phyloP scores from a whole-genome alignment of 2,329 filamentous ascomycete genomes.

The Trichoderma arundinaceum region DNA sequence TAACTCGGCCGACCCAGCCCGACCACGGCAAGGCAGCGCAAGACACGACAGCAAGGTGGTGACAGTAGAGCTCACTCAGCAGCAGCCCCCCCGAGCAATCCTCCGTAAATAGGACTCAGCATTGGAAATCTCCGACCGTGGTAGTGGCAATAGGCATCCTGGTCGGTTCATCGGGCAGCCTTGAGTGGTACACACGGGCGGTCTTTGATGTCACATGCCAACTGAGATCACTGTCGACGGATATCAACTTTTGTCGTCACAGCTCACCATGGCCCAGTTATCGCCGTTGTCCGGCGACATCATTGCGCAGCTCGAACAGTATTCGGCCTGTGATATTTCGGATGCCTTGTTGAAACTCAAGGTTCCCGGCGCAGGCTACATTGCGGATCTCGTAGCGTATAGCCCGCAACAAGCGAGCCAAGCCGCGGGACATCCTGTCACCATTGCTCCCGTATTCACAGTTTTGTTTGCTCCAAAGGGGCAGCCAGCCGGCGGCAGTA shows the following conservation, averaged over 20 bases:
- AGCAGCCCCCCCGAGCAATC: too few relatives aligned
- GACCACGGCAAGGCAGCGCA: not conserved
- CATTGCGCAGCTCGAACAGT: slow-evolving; percentile 43
- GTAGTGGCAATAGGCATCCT: slow-evolving; percentile 8
- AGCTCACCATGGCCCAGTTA: slow-evolving; percentile 13
- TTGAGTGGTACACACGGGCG: not conserved
- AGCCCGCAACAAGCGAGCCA: slow-evolving; percentile 38
- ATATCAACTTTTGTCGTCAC: not conserved
- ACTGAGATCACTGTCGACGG: slow-evolving; percentile 11
- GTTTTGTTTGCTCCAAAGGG: slow-evolving; percentile 68
- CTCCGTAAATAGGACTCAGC: slow-evolving; percentile 5
- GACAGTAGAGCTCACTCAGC: not conserved
- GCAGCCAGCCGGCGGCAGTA: slow-evolving; percentile 34
- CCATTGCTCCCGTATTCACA: slow-evolving; percentile 63
- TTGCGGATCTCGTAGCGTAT: slow-evolving; percentile 60
- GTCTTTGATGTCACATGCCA: slow-evolving; percentile 10
- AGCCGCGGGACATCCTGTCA: slow-evolving; percentile 40
- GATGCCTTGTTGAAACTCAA: slow-evolving; percentile 75
- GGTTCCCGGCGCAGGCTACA: slow-evolving; percentile 68
- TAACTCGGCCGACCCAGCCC: slow-evolving; percentile 14
- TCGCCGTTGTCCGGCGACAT: slow-evolving; percentile 34
- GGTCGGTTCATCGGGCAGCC: slow-evolving; percentile 4
- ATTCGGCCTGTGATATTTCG: slow-evolving; percentile 65
- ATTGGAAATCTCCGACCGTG: slow-evolving; percentile 11
- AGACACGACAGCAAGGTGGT: not conserved